Base-by-base conservation (phyloP, 306 rosid genomes). In the Canavalia gladiata region DNA sequence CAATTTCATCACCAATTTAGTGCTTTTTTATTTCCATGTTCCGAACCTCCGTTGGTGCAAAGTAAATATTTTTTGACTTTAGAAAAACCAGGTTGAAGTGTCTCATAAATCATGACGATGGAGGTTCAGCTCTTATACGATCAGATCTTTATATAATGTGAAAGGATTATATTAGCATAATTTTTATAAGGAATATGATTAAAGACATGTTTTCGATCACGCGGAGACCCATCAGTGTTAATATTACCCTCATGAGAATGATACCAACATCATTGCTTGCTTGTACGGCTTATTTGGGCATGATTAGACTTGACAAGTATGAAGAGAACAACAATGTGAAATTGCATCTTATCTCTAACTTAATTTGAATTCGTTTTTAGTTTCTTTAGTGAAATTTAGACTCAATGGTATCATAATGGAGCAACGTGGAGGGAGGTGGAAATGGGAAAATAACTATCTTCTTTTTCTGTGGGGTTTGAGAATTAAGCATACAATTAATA, bases 351-450 rank as follows among this genome's bases (percentile, higher is more conserved):
- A 34, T 78, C 39, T 41, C 42, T 35, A 11, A 25, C 54, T 74
- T 4, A 58, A 49, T 7, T 47, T 37, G 11, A 37, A 28, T 33
- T 31, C 7, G n/a, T 33, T 62, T 31, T 67, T 2, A 13, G 35
- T 55, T 30, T 29, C 49, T 54, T 54, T 12, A 78, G 39, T 39
- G 42, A 77, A 66, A 37, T 51, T 29, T 34, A 55, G 57, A 4
- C 82, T 54, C 63, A 67, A 42, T 39, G 37, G 0, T 2, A 39
- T 18, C 3, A 56, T 47, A 59, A 75, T 6, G 46, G 75, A 51
- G 43, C 56, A 72, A 49, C 41, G 66, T 81, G 58, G 28, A 47
- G 39, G 47, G 8, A 60, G 62, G 5, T 64, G 54, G 42, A 77
- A 77, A 35, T 42, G 74, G n/a, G 46, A 74, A 2, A 29, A 0